Conservation (phyloP, 805 yeast genomes). For the Spathaspora hagerdaliae region DNA sequence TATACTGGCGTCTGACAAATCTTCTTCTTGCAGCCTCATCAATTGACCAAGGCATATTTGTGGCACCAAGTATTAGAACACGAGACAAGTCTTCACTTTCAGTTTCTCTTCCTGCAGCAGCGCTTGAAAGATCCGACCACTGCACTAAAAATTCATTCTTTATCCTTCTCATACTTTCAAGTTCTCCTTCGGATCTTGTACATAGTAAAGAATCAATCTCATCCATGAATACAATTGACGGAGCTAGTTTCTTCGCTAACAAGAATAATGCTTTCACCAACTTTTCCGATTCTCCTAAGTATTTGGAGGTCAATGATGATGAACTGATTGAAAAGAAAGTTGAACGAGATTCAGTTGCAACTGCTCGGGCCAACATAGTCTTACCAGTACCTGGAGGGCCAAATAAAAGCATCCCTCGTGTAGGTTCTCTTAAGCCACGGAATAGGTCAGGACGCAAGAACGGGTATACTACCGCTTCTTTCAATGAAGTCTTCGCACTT, state of each 20-base stretch:
- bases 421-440: slow-evolving; percentile 87
- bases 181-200: slow-evolving; percentile 70
- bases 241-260: slow-evolving; percentile 80
- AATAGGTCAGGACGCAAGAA: slow-evolving; percentile 91
- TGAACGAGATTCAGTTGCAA: slow-evolving; percentile 90
- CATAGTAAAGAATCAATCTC: slow-evolving; percentile 91
- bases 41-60: slow-evolving; percentile 94
- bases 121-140: slow-evolving; percentile 89
- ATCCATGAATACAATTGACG: slow-evolving; percentile 91
- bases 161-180: slow-evolving; percentile 84
- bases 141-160: slow-evolving; percentile 91
- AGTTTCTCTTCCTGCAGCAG: slow-evolving; percentile 66
- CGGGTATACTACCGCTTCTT: slow-evolving; percentile 95
- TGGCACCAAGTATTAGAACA: slow-evolving; percentile 89
- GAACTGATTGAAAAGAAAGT: slow-evolving; percentile 92
- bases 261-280: slow-evolving; percentile 84
- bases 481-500: slow-evolving; percentile 80
- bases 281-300: slow-evolving; percentile 91
- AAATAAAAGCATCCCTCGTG: slow-evolving; percentile 90
- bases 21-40: slow-evolving; percentile 96
- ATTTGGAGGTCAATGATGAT: slow-evolving; percentile 82
- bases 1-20: slow-evolving; percentile 86
- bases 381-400: slow-evolving; percentile 99
- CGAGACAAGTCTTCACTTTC: slow-evolving; percentile 46
- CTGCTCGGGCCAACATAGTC: slow-evolving; percentile 95